These are phyloP conservation scores for Vigna nakashimae DNA, from an alignment of 306 rosid species.

Conservation along the genomic window DNA sequence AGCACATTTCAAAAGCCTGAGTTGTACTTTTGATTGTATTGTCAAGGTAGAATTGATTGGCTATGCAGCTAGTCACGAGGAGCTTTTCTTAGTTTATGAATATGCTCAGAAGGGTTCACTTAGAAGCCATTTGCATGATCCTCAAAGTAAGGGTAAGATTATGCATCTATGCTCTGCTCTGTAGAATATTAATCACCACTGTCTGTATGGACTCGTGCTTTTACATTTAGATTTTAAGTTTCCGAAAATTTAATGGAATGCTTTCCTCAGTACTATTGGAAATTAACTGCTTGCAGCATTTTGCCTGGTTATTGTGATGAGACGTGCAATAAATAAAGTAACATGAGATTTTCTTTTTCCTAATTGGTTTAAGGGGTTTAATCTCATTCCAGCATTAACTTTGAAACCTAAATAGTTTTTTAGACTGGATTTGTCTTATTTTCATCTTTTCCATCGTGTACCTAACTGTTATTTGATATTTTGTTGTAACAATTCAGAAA, in stretches of 20 bases:
- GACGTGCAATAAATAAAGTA: not conserved
- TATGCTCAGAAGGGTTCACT: conserved; percentile 97
- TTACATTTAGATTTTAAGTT: conserved; percentile 12
- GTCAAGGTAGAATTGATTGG: conserved; percentile 99
- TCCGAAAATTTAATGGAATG: conserved; percentile 30
- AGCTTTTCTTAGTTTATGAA: conserved; percentile 88
- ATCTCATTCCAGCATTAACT: not conserved
- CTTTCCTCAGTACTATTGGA: conserved; percentile 10
- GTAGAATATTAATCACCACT: conserved; percentile 26
- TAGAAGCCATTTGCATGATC: conserved; percentile 91
- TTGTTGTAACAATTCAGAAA: conserved; percentile 14
- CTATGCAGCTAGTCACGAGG: conserved; percentile 86
- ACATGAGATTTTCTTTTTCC: not conserved
- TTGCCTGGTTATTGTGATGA: conserved; percentile 29
- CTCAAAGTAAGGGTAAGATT: conserved; percentile 84
- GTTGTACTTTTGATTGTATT: conserved; percentile 53
- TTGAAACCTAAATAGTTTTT: conserved; percentile 14
- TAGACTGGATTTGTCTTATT: not conserved
- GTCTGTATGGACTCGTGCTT: conserved; percentile 18
- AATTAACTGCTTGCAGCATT: conserved; percentile 9
- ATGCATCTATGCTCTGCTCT: conserved; percentile 25
- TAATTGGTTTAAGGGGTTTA: conserved; percentile 13
- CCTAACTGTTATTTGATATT: conserved; percentile 5
- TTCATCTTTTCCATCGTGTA: conserved; percentile 6
- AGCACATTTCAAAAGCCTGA: conserved; percentile 49